Base-by-base conservation (phyloP, 192 early-diverging fungal species). In the Backusella australiensis region DNA sequence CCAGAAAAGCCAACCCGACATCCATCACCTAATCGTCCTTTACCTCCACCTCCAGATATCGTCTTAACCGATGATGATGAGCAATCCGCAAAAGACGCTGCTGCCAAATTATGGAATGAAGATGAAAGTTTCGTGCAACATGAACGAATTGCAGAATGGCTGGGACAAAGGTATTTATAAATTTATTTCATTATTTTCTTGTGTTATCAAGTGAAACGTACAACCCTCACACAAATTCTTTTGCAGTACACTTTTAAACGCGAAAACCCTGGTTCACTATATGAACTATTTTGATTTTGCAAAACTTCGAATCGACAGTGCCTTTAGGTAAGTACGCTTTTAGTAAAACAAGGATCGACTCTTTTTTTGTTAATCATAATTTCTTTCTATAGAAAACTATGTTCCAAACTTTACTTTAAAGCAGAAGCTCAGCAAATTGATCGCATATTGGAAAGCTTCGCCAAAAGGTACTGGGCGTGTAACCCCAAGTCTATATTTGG, bases 381-480 rank as follows among this genome's bases (percentile, higher is more conserved):
- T 34, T 41, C 14, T 35, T 44, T 21, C 1, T 78, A 1, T 53
- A 88, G 90, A 80, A 72, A 76, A 26, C 79, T 99, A 67, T 95
- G 95, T 76, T 82, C 83, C 42, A 92, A 94, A 32, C 86, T 97
- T 0, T 90, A 91, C 23, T 82, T 99, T 71, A 93, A 93, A 65
- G 97, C 93, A 34, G 97, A 99, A 82, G 91, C 96, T 17, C 97
- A 99, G 80, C 89, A 94, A 69, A 91, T 99, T 36, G 96, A 96
- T 83, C 90, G 97, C 34, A 91, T 99, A 46, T 81, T 99, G 65
- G 90, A 91, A 71, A 92, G 86, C 21, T 92, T 98, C 84, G 88
- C 96, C n/a, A 82, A 87, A 70, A 87, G 93, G 1, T 98, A 92
- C 79, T 93, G 92, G 81, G 86, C 90, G 41, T 97, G 95, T 82